Conservation (phyloP, 1,284 basidiomycete genomes). For the Sporisorium reilianum region DNA sequence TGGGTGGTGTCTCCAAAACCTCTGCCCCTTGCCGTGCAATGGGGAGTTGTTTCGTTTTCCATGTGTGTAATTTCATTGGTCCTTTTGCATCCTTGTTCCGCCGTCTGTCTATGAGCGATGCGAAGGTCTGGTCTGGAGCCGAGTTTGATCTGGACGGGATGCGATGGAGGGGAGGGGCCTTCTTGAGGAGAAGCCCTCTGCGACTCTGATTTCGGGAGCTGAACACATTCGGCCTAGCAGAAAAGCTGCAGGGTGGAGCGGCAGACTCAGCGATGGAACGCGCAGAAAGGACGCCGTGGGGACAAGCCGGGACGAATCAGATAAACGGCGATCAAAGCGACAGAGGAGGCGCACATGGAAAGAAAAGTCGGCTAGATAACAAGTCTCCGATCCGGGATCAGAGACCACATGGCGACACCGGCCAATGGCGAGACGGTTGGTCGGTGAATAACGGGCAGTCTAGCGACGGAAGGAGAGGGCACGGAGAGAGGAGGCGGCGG, state of each 20-base stretch:
- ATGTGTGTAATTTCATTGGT: slow-evolving; percentile 28
- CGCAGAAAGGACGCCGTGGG: too few relatives aligned
- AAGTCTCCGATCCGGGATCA: slow-evolving; percentile 1
- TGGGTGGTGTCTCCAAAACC: neutral
- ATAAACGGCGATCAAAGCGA: neutral
- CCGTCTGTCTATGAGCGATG: too few relatives aligned
- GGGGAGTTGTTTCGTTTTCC: neutral
- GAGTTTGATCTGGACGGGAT: too few relatives aligned
- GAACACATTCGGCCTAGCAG: too few relatives aligned
- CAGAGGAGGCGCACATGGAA: neutral
- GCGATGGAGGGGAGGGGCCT: neutral
- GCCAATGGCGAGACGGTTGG: neutral
- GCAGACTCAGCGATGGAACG: too few relatives aligned
- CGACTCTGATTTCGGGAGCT: too few relatives aligned
- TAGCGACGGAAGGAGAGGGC: neutral
- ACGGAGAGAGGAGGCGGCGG: neutral
- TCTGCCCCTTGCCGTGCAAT: neutral
- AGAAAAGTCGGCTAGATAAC: slow-evolving; percentile 14
- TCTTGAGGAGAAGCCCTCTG: too few relatives aligned
- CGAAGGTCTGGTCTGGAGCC: too few relatives aligned
- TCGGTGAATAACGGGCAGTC: slow-evolving; percentile 2
- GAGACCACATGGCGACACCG: slow-evolving; percentile 1
- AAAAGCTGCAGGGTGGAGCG: too few relatives aligned
- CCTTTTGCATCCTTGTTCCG: slow-evolving; percentile 14
- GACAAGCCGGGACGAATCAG: neutral